A percentile compares a stretch with the other conserved stretches of the same genome.
These are phyloP conservation scores for Scedosporium boydii DNA, from an alignment of 2,329 filamentous ascomycete genomes.

Conservation along the genomic window DNA sequence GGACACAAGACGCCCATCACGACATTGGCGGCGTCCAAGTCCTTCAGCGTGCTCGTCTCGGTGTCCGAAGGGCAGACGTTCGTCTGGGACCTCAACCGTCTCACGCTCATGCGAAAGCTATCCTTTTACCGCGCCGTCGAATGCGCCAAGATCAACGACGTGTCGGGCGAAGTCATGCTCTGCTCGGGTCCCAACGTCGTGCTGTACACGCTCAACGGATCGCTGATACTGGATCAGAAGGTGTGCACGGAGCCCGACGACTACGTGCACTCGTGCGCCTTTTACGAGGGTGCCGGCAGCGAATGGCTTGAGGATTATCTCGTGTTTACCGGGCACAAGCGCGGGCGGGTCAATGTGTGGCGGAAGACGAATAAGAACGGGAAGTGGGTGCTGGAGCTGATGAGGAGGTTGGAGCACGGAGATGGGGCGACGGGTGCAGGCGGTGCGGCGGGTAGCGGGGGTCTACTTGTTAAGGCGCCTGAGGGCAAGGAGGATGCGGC, in stretches of 20 bases:
- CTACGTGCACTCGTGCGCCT: conserved; percentile 70
- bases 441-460: neutral
- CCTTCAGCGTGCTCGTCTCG: conserved; percentile 81
- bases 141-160: conserved; percentile 80
- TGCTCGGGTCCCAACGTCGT: conserved; percentile 67
- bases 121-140: conserved; percentile 50
- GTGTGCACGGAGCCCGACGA: conserved; percentile 61
- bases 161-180: conserved; percentile 81
- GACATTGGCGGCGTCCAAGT: conserved; percentile 73
- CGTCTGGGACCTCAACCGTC: conserved; percentile 88
- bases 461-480: conserved; percentile 14
- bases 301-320: conserved; percentile 86
- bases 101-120: conserved; percentile 74
- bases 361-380: conserved; percentile 45
- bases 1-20: conserved; percentile 81
- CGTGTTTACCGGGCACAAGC: conserved; percentile 78
- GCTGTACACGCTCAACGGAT: conserved; percentile 82
- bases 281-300: conserved; percentile 83
- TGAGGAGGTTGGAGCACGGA: conserved; percentile 73
- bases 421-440: conserved; percentile 32
- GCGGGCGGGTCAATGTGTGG: conserved; percentile 77
- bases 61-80: conserved; percentile 73
- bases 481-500: conserved; percentile 54
- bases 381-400: conserved; percentile 65
- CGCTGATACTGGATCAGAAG: conserved; percentile 70